phyloP scores from a whole-genome alignment of 208 protist species.

The Leptomonas pyrrhocoris region DNA sequence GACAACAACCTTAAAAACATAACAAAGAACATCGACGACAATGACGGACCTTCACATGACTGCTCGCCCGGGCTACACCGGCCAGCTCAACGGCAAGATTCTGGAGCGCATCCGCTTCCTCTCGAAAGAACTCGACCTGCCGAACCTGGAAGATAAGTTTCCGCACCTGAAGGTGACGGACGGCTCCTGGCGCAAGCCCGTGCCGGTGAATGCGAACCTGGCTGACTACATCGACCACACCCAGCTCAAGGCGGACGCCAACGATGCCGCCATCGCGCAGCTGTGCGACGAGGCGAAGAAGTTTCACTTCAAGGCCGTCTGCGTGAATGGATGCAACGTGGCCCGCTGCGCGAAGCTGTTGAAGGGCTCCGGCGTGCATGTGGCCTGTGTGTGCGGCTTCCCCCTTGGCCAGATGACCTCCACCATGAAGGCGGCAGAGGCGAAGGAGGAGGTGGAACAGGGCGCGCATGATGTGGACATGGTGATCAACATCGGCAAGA shows the following conservation, averaged over 20 bases:
- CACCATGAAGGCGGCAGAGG: conserved; percentile 86
- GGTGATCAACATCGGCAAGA: conserved; percentile 92
- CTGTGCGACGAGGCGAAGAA: conserved; percentile 90
- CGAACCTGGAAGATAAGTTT: conserved; percentile 59
- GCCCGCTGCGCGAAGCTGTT: conserved; percentile 49
- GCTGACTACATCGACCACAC: conserved; percentile 94
- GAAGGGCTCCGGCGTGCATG: conserved; percentile 46
- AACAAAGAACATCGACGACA: not conserved
- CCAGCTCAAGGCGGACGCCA: conserved; percentile 84
- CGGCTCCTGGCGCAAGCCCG: conserved; percentile 53
- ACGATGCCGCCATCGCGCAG: conserved; percentile 50
- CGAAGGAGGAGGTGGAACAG: conserved; percentile 50
- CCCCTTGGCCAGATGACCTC: conserved; percentile 90
- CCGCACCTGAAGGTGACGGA: conserved; percentile 53
- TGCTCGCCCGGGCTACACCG: conserved; percentile 60
- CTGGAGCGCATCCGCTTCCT: conserved; percentile 60
- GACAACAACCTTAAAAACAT: too few relatives aligned
- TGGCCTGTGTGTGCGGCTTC: conserved; percentile 89
- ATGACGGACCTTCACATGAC: conserved; percentile 54
- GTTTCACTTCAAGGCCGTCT: conserved; percentile 91
- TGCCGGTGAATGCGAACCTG: conserved; percentile 26
- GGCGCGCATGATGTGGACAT: conserved; percentile 96
- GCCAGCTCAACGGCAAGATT: conserved; percentile 64
- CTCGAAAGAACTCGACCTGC: conserved; percentile 37
- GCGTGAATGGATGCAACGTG: conserved; percentile 91